Evolutionary conservation across 805 yeast species (phyloP), one percentile per base, ranked within the genome.

Genomic region (Candida nemodendra): DNA sequence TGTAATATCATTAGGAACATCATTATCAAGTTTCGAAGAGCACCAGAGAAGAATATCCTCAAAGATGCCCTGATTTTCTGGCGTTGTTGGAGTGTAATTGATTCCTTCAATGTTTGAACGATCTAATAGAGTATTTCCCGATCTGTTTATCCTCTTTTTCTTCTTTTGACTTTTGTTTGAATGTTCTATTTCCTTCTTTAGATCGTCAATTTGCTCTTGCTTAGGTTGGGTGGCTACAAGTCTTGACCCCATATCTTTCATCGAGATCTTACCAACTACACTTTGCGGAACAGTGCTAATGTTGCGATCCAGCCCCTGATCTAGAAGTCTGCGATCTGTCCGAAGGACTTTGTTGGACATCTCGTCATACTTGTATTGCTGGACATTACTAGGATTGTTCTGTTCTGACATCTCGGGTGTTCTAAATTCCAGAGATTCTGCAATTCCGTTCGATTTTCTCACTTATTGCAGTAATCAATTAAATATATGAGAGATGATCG

Each of bases 281-380:
- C 95, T 79, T 40, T 78, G 78, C 0, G 96, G 96, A 31, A 73
- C 78, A 2, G 83, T 78, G 17, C 73, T 79, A 4, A 75, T 76
- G 35, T 70, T 67, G 68, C 32, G 61, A 66, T 30, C 68, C 55
- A 30, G 13, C 4, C 58, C 63, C 43, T 55, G 61, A 33, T 73
- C 71, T 34, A 76, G 56, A 26, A 78, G 63, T 34, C 80, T 59
- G 43, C 71, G 67, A 55, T 82, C 87, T 44, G 72, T 75, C 45
- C 71, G 65, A 19, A 81, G 69, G 44, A 86, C 91, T 65, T 81
- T 81, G 50, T 81, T 84, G 34, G 95, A 74, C 89, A 86, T 82
- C 54, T 77, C 85, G 56, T 79, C 83, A 50, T 79, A 77, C 47
- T 78, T 71, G 59, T 79, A 81, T 45, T 51, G 57, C 30, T 39